Conservation (phyloP, 2,329 filamentous ascomycete species). For the Ambrosiella beaveri region DNA sequence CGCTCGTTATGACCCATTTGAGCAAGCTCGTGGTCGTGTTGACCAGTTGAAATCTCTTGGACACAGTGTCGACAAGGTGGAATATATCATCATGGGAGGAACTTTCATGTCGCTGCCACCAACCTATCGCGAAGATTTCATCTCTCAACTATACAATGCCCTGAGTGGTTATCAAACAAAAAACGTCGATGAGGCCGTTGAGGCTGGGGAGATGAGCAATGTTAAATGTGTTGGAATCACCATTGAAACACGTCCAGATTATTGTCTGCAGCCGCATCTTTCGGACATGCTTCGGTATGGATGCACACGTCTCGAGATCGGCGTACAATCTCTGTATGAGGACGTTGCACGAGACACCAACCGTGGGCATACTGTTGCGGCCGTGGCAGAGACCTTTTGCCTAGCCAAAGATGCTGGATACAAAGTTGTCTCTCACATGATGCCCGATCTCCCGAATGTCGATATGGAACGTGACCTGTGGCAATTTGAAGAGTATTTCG, state of each 20-base stretch:
- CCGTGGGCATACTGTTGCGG: slow-evolving; percentile 83
- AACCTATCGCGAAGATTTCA: slow-evolving; percentile 82
- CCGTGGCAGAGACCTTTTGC: slow-evolving; percentile 91
- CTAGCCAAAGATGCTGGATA: slow-evolving; percentile 96
- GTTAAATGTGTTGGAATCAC: slow-evolving; percentile 97
- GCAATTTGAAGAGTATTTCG: slow-evolving; percentile 95
- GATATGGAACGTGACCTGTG: slow-evolving; percentile 96
- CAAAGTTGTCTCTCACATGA: slow-evolving; percentile 99
- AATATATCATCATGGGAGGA: slow-evolving; percentile 99
- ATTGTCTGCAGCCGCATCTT: slow-evolving; percentile 88
- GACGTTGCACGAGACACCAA: slow-evolving; percentile 98
- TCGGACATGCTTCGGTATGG: slow-evolving; percentile 96
- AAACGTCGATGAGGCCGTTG: slow-evolving; percentile 88
- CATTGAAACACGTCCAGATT: slow-evolving; percentile 92
- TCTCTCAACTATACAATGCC: slow-evolving; percentile 89
- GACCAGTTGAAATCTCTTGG: slow-evolving; percentile 93
- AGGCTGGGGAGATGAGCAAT: slow-evolving; percentile 88
- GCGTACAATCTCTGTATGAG: slow-evolving; percentile 92
- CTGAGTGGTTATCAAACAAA: slow-evolving; percentile 88
- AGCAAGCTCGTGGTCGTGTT: slow-evolving; percentile 86
- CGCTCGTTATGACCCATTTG: slow-evolving; percentile 91
- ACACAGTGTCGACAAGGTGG: slow-evolving; percentile 95
- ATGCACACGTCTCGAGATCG: slow-evolving; percentile 84
- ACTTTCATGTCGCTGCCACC: slow-evolving; percentile 95
- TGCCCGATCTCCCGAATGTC: slow-evolving; percentile 95